Evolutionary conservation across 257 asterid species (phyloP).

Genomic region (Gentiana dahurica): DNA sequence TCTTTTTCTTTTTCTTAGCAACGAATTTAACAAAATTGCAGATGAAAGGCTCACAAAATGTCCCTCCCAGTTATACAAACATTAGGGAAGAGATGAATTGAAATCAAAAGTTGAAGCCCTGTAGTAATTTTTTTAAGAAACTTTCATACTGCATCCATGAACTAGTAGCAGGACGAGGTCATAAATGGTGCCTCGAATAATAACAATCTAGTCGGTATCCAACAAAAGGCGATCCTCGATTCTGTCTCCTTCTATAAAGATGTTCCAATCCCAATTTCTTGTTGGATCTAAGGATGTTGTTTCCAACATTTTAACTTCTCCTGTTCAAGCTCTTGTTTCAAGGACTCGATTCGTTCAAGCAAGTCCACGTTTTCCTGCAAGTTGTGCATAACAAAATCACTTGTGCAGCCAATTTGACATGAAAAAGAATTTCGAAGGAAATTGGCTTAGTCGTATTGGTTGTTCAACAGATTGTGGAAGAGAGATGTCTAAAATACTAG

Average conservation of each 20-base stretch:
- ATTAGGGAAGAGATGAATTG: too few species aligned
- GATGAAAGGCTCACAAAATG: too few species aligned
- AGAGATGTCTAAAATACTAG: neutral
- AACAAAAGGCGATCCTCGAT: neutral
- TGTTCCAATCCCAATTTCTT: neutral
- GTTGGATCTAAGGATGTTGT: constrained; percentile 16
- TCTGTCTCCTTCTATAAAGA: constrained; percentile 1
- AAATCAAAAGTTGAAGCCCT: too few species aligned
- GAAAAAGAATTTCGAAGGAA: neutral
- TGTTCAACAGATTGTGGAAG: too few species aligned
- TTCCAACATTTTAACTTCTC: constrained; percentile 59
- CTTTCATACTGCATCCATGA: too few species aligned
- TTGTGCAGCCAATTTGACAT: neutral
- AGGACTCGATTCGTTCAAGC: constrained; percentile 58
- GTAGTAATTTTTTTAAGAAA: too few species aligned
- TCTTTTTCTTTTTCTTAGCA: too few species aligned
- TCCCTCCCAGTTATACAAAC: too few species aligned
- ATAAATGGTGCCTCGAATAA: neutral
- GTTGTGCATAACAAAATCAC: constrained; percentile 2
- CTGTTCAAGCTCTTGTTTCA: constrained; percentile 83
- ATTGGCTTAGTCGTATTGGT: too few species aligned
- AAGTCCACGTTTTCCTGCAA: constrained; percentile 69
- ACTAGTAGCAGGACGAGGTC: neutral
- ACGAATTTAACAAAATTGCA: too few species aligned
- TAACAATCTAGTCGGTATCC: neutral